Evolutionary conservation across 2,329 filamentous ascomycete species (phyloP).

Genomic region (Malbranchea zuffiana): DNA sequence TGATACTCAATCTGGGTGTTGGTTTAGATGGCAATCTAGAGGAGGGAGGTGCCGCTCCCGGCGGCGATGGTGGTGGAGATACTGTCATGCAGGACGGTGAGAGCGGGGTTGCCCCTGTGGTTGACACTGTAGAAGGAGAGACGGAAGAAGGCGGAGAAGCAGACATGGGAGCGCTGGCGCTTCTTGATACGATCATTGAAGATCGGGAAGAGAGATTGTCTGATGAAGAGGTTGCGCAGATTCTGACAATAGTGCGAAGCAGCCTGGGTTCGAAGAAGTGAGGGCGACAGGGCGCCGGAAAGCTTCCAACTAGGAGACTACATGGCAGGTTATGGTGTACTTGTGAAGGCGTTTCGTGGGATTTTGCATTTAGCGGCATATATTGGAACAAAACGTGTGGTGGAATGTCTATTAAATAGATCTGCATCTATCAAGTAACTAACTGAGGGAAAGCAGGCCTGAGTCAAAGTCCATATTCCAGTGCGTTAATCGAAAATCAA

Average conservation of each 20-base stretch:
- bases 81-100: constrained; percentile 18
- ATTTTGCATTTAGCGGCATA: too few species aligned
- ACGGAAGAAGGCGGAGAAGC: constrained; percentile 17
- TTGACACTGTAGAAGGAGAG: constrained; percentile 14
- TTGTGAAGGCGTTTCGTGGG: too few species aligned
- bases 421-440: too few species aligned
- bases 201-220: constrained; percentile 32
- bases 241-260: constrained; percentile 29
- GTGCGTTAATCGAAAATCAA: too few species aligned
- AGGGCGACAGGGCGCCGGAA: too few species aligned
- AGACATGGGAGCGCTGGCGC: constrained; percentile 27
- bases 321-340: too few species aligned
- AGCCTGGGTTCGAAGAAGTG: constrained; percentile 20
- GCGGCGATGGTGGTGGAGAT: constrained; percentile 15
- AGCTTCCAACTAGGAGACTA: too few species aligned
- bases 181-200: constrained; percentile 30
- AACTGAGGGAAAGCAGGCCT: too few species aligned
- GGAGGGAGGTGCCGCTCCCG: constrained; percentile 15
- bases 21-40: constrained; percentile 20
- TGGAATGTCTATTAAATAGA: too few species aligned
- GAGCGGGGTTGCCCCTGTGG: constrained; percentile 15
- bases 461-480: too few species aligned
- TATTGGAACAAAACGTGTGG: too few species aligned
- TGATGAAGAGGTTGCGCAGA: constrained; percentile 27
- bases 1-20: constrained; percentile 37